phyloP scores from a whole-genome alignment of 768 basidiomycete genomes.

The Pleurotus eryngii region DNA sequence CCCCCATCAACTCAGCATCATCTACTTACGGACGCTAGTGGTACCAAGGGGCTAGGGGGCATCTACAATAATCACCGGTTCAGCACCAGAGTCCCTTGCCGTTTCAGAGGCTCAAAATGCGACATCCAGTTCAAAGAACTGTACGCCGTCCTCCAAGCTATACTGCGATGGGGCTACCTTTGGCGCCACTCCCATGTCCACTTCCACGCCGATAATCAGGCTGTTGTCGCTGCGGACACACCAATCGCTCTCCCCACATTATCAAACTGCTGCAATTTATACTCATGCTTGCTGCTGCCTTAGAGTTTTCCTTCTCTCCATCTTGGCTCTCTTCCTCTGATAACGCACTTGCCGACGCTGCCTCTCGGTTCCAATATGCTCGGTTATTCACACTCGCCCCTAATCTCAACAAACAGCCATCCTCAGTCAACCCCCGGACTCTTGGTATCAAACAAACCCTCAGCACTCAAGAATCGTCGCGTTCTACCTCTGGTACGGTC shows the following conservation, averaged over 20 bases:
- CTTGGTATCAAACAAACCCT: conserved; percentile 16
- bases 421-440: conserved; percentile 15
- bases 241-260: conserved; percentile 8
- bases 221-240: conserved; percentile 10
- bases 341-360: conserved; percentile 22
- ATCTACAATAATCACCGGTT: conserved; percentile 21
- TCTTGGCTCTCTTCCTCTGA: conserved; percentile 19
- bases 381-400: conserved; percentile 22
- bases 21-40: conserved; percentile 30
- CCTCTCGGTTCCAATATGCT: conserved; percentile 24
- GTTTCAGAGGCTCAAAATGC: conserved; percentile 8
- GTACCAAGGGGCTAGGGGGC: conserved; percentile 26
- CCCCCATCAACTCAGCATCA: conserved; percentile 10
- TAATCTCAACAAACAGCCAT: conserved; percentile 13
- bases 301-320: conserved; percentile 20
- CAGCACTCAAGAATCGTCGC: background rate
- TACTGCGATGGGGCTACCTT: conserved; percentile 23
- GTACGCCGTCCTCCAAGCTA: conserved; percentile 26
- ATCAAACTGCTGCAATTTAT: conserved; percentile 14
- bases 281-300: conserved; percentile 14
- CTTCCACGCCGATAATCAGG: conserved; percentile 25
- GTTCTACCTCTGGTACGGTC: conserved; percentile 10
- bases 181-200: conserved; percentile 22
- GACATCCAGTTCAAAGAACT: conserved; percentile 34
- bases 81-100: conserved; percentile 18